Evolutionary conservation across 352 stramenopile species (phyloP).

Genomic region (Globisporangium sylvaticum): DNA sequence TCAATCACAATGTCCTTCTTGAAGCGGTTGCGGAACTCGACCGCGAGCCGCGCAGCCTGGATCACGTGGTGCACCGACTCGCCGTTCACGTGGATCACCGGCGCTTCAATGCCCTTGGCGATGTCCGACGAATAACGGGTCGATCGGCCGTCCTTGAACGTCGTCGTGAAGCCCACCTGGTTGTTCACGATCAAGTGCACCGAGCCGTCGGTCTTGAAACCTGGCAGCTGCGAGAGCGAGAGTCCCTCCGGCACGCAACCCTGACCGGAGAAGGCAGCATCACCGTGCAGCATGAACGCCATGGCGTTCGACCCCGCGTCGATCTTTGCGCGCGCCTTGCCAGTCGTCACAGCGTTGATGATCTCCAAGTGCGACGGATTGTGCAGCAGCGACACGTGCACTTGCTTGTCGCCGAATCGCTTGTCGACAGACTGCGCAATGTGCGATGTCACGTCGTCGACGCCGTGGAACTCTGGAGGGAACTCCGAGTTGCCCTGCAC

Average conservation of each 20-base stretch:
- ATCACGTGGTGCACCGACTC: conserved; percentile 79
- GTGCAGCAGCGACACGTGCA: conserved; percentile 84
- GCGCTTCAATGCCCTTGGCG: conserved; percentile 75
- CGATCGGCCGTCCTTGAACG: conserved; percentile 67
- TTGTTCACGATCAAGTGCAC: conserved; percentile 90
- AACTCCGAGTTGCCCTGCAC: conserved; percentile 78
- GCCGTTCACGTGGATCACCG: conserved; percentile 87
- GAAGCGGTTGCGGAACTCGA: conserved; percentile 82
- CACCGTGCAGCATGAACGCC: conserved; percentile 82
- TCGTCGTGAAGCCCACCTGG: conserved; percentile 90
- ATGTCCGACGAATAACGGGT: conserved; percentile 85
- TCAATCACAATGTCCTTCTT: conserved; percentile 87
- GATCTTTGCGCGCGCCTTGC: conserved; percentile 83
- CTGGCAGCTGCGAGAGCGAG: conserved; percentile 70
- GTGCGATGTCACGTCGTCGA: conserved; percentile 86
- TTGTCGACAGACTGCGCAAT: conserved; percentile 78
- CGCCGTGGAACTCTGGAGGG: conserved; percentile 42
- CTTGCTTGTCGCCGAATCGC: conserved; percentile 39
- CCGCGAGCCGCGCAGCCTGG: conserved; percentile 63
- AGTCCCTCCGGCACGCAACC: conserved; percentile 79
- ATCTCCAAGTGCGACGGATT: conserved; percentile 89
- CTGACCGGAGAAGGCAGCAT: conserved; percentile 84
- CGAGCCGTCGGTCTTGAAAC: conserved; percentile 71
- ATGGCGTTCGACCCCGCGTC: conserved; percentile 64
- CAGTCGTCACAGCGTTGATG: conserved; percentile 81